phyloP scores from a whole-genome alignment of 2,329 filamentous ascomycete species.

The Zymoseptoria tritici region DNA sequence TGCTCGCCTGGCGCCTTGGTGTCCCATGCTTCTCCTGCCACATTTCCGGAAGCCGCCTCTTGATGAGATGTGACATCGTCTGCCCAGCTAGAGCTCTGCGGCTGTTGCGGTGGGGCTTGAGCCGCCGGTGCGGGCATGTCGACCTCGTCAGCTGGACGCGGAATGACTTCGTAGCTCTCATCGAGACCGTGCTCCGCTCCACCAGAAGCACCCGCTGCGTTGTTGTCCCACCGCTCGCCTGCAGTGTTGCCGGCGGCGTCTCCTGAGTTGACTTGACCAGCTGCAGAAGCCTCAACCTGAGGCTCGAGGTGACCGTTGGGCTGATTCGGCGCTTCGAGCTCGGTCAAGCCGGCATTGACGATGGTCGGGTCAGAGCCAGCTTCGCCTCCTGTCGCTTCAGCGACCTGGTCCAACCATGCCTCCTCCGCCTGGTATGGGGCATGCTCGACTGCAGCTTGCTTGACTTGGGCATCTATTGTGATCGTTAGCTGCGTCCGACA shows the following conservation, averaged over 20 bases:
- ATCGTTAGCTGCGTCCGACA: constrained; percentile 2
- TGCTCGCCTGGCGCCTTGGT: constrained; percentile 39
- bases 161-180: constrained; percentile 69
- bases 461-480: constrained; percentile 30
- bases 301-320: constrained; percentile 29
- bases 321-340: constrained; percentile 47
- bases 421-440: constrained; percentile 49
- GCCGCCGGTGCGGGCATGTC: constrained; percentile 54
- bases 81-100: constrained; percentile 64
- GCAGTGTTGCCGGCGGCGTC: constrained; percentile 44
- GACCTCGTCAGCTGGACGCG: constrained; percentile 66
- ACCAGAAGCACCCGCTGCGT: constrained; percentile 36
- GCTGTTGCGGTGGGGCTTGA: constrained; percentile 43
- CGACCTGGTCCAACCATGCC: constrained; percentile 42
- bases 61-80: constrained; percentile 50
- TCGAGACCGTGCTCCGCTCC: constrained; percentile 44
- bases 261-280: constrained; percentile 34
- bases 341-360: constrained; percentile 58
- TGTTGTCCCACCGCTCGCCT: constrained; percentile 60
- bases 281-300: constrained; percentile 22
- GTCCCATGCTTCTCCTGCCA: constrained; percentile 27
- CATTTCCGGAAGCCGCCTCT: constrained; percentile 21
- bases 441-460: constrained; percentile 37
- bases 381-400: constrained; percentile 34
- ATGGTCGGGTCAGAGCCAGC: constrained; percentile 57